phyloP scores from a whole-genome alignment of 2,329 filamentous ascomycete genomes.

The Beauveria caledonica region DNA sequence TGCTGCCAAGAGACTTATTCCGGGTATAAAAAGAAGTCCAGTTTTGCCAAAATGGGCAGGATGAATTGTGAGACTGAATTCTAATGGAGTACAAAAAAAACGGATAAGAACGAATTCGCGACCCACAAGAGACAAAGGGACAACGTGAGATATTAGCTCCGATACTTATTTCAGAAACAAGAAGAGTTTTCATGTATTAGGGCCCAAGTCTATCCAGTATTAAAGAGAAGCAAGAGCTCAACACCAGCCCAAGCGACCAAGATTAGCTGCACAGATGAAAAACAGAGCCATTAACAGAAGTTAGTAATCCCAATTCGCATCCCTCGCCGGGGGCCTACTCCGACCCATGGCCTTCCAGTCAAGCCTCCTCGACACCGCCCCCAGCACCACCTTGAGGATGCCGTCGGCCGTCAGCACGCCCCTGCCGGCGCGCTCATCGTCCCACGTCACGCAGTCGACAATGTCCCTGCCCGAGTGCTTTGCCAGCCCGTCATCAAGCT shows the following conservation, averaged over 20 bases:
- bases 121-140: background rate
- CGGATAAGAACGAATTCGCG: background rate
- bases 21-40: background rate
- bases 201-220: background rate
- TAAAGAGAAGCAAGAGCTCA: background rate
- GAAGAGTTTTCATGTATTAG: background rate
- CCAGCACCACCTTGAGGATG: constrained; percentile 76
- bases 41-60: background rate
- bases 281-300: too few species aligned
- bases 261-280: background rate
- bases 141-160: background rate
- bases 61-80: background rate
- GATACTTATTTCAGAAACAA: background rate
- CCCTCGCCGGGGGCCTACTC: background rate
- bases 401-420: constrained; percentile 54
- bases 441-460: constrained; percentile 81
- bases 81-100: background rate
- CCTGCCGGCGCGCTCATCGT: constrained; percentile 33
- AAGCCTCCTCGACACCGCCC: constrained; percentile 53
- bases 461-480: constrained; percentile 66
- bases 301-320: too few species aligned
- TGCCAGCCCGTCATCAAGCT: constrained; percentile 65
- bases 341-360: constrained; percentile 22
- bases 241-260: background rate
- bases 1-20: background rate